Evolutionary conservation across 176 grass and related monocot species (phyloP).

Genomic region (Musa beccarii): DNA sequence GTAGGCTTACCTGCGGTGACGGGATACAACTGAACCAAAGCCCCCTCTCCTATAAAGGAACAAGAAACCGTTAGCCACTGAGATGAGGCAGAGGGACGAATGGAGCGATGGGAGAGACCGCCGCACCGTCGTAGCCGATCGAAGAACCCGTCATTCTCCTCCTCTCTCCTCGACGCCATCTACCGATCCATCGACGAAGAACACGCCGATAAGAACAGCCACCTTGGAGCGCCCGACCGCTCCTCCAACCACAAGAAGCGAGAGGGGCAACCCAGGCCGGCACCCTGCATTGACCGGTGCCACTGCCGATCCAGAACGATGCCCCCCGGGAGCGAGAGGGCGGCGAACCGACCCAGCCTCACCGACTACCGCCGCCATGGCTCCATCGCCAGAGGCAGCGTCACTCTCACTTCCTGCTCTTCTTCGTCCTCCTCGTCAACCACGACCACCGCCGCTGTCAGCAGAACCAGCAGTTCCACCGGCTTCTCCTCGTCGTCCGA

Average conservation of each 20-base stretch:
- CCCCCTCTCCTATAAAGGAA: too few species aligned
- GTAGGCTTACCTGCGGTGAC: too few species aligned
- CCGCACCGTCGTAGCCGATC: neutral
- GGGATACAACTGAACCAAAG: too few species aligned
- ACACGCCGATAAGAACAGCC: neutral
- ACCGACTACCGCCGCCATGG: conserved; percentile 57
- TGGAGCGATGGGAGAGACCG: conserved; percentile 10
- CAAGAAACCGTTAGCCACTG: too few species aligned
- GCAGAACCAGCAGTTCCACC: neutral
- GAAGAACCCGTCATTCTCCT: conserved; percentile 6
- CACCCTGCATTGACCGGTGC: neutral
- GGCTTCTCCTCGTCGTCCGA: neutral
- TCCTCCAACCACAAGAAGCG: neutral
- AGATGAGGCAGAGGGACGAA: neutral
- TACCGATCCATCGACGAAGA: conserved; percentile 3
- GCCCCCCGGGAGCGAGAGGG: neutral
- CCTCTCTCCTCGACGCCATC: conserved; percentile 4
- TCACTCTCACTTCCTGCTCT: conserved; percentile 57
- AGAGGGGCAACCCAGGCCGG: neutral
- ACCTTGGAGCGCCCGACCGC: neutral
- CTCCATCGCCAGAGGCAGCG: conserved; percentile 54
- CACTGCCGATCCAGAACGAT: neutral
- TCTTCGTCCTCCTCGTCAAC: conserved; percentile 41
- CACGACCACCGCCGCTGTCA: conserved; percentile 47
- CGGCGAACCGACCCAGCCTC: conserved; percentile 48